phyloP scores from a whole-genome alignment of 192 early-diverging fungal genomes.

The Ambispora gerdemannii region DNA sequence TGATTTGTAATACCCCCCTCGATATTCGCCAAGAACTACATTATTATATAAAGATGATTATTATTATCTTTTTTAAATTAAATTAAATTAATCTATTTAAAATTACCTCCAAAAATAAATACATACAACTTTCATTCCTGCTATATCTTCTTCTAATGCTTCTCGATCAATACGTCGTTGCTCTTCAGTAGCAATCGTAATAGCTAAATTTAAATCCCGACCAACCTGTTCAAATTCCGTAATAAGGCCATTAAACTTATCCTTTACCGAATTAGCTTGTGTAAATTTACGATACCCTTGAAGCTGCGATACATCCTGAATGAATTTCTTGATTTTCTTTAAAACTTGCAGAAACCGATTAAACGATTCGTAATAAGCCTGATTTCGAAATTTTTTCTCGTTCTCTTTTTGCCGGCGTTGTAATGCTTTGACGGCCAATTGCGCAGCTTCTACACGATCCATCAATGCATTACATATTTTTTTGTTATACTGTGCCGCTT shows the following conservation, averaged over 20 bases:
- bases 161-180: slow-evolving; percentile 21
- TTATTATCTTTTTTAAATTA: no score
- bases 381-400: neutral
- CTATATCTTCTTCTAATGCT: slow-evolving; percentile 5
- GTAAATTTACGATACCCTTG: slow-evolving; percentile 25
- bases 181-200: slow-evolving; percentile 19
- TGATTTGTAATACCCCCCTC: slow-evolving; percentile 4
- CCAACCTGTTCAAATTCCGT: slow-evolving; percentile 13
- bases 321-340: slow-evolving; percentile 22
- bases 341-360: slow-evolving; percentile 8
- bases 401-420: slow-evolving; percentile 19
- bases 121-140: slow-evolving; percentile 19
- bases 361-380: slow-evolving; percentile 16
- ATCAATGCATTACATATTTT: slow-evolving; percentile 24
- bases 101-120: no score
- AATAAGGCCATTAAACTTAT: slow-evolving; percentile 4
- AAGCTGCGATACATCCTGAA: slow-evolving; percentile 16
- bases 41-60: neutral
- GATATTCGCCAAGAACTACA: slow-evolving; percentile 16
- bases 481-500: slow-evolving; percentile 27
- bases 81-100: no score
- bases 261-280: neutral
- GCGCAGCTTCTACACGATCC: slow-evolving; percentile 12
- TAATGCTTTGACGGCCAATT: neutral
- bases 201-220: slow-evolving; percentile 2